A percentile compares a stretch with the other conserved stretches of the same genome.
phyloP scores from a whole-genome alignment of 2,329 filamentous ascomycete genomes.

The Beauveria varroae region DNA sequence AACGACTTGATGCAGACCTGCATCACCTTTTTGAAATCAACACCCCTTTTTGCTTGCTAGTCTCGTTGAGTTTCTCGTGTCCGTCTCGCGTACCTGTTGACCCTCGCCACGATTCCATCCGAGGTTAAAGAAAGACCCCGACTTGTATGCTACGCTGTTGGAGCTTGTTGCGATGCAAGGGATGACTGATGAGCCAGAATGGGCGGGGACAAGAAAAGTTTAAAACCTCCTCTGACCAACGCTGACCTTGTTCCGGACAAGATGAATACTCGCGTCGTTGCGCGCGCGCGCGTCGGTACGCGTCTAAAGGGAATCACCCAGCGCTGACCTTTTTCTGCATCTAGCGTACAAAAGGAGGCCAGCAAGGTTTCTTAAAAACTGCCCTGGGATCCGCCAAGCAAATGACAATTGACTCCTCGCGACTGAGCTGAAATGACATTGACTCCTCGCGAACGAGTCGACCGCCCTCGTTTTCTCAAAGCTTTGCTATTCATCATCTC shows the following conservation, averaged over 20 bases:
- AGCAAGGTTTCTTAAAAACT: background rate
- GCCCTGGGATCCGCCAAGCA: background rate
- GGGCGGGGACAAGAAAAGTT: background rate
- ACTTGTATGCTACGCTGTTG: background rate
- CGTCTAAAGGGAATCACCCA: background rate
- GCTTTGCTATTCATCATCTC: too few species aligned
- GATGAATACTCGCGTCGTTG: background rate
- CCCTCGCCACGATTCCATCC: background rate
- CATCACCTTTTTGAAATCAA: background rate
- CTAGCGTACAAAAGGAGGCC: background rate
- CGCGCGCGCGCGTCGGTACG: background rate
- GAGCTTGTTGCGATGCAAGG: background rate
- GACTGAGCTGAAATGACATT: background rate
- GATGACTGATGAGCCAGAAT: background rate
- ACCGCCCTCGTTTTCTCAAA: too few species aligned
- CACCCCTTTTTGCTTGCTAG: background rate
- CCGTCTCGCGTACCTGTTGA: conserved; percentile 8
- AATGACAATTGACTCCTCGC: background rate
- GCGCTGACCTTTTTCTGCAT: background rate
- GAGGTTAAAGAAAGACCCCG: background rate
- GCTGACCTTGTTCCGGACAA: background rate
- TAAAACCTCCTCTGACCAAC: background rate
- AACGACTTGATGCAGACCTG: background rate
- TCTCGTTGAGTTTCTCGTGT: background rate
- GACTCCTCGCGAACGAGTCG: background rate